phyloP scores from a whole-genome alignment of 805 yeast species.

The Saccharomycopsis malanga region DNA sequence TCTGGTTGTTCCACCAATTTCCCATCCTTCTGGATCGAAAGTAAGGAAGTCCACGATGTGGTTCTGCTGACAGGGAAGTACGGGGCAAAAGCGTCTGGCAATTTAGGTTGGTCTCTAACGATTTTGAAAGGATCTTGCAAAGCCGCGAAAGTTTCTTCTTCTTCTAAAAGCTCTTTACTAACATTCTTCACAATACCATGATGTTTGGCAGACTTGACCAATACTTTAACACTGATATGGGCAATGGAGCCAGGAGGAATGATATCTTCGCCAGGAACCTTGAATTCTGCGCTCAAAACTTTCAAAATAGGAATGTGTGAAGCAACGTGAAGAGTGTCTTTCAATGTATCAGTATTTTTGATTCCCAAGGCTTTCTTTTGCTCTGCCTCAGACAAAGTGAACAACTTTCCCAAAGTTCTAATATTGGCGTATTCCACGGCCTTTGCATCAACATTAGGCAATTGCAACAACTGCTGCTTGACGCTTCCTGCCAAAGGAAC shows the following conservation, averaged over 20 bases:
- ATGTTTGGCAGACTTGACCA: constrained; percentile 66
- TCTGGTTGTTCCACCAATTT: constrained; percentile 68
- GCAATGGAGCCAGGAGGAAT: constrained; percentile 69
- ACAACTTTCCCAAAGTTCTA: constrained; percentile 61
- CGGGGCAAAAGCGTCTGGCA: constrained; percentile 67
- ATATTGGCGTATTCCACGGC: constrained; percentile 39
- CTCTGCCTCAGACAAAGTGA: constrained; percentile 50
- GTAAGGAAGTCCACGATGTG: constrained; percentile 58
- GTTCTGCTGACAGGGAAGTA: constrained; percentile 55
- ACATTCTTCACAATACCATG: constrained; percentile 40
- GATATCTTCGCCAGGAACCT: constrained; percentile 77
- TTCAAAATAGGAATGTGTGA: constrained; percentile 60
- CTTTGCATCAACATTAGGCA: constrained; percentile 60
- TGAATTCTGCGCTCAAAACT: constrained; percentile 62
- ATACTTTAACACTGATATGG: constrained; percentile 67
- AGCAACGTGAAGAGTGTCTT: constrained; percentile 49
- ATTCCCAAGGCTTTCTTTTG: constrained; percentile 53
- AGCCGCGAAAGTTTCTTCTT: constrained; percentile 56
- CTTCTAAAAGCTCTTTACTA: constrained; percentile 32
- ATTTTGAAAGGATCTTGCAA: constrained; percentile 65
- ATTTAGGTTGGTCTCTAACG: constrained; percentile 58
- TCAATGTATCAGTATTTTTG: constrained; percentile 37
- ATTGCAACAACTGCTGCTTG: constrained; percentile 66
- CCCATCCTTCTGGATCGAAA: constrained; percentile 69
- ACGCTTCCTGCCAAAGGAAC: constrained; percentile 42